phyloP scores from a whole-genome alignment of 139 green algal genomes.

The Raphidocelis subcapitata region DNA sequence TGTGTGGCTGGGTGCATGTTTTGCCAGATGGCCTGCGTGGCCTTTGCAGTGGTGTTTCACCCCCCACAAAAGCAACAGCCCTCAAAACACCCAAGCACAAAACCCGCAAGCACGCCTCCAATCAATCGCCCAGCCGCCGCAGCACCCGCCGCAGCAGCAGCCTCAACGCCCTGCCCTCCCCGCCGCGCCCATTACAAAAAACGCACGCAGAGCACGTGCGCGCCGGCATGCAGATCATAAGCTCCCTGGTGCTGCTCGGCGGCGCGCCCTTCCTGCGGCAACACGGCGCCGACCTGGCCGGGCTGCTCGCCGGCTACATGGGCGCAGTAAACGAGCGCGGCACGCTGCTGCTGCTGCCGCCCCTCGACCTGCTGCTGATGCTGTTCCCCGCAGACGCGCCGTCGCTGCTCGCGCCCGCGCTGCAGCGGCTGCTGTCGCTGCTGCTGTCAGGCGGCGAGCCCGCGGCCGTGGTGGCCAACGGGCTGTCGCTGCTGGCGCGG shows the following conservation, averaged over 20 bases:
- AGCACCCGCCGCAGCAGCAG: too few relatives aligned
- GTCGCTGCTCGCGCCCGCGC: constrained; percentile 19
- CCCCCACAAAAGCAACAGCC: too few relatives aligned
- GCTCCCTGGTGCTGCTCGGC: constrained; percentile 52
- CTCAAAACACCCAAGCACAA: too few relatives aligned
- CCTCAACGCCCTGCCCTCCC: too few relatives aligned
- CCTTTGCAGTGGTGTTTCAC: too few relatives aligned
- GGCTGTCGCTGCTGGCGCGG: constrained; percentile 62
- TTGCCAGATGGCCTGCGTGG: too few relatives aligned
- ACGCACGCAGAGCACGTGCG: constrained; percentile 23
- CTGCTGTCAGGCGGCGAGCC: constrained; percentile 51
- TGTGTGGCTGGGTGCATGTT: too few relatives aligned
- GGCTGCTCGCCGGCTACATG: constrained; percentile 34
- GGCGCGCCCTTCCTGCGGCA: constrained; percentile 61
- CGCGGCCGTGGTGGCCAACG: constrained; percentile 52
- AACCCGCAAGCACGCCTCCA: too few relatives aligned
- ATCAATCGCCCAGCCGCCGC: too few relatives aligned
- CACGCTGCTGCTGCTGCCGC: constrained; percentile 60
- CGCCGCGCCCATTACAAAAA: too few relatives aligned
- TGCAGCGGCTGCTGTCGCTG: constrained; percentile 56
- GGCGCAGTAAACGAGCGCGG: constrained; percentile 58
- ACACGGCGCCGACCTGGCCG: constrained; percentile 52
- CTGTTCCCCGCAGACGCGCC: constrained; percentile 18
- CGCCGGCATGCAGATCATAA: constrained; percentile 65
- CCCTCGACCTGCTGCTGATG: constrained; percentile 53